These are phyloP conservation scores for Wickerhamiella spandovensis DNA, from an alignment of 805 yeast genomes.

Conservation along the genomic window DNA sequence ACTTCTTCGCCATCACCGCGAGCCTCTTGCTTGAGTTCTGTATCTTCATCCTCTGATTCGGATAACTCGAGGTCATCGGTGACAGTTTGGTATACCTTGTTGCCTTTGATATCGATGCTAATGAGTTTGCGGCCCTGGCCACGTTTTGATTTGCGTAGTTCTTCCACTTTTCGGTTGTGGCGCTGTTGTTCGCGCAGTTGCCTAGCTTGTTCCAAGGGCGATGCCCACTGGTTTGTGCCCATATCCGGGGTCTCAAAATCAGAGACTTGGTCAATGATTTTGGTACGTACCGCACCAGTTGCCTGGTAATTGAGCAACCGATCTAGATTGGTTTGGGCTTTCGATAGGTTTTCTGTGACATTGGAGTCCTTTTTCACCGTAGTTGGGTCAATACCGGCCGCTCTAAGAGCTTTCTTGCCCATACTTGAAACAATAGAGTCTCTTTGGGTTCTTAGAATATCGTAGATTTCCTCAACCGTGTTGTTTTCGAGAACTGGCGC, in stretches of 20 bases:
- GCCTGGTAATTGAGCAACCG: constrained; percentile 68
- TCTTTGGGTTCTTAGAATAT: constrained; percentile 47
- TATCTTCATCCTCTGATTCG: constrained; percentile 13
- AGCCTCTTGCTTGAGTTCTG: constrained; percentile 1
- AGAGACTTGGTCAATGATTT: constrained; percentile 82
- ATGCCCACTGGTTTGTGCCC: constrained; percentile 60
- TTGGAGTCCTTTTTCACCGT: constrained; percentile 24
- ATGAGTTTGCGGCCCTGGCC: constrained; percentile 69
- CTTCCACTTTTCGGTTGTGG: constrained; percentile 50
- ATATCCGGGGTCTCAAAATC: constrained; percentile 61
- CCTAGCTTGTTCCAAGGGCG: constrained; percentile 72
- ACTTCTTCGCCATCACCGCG: neutral
- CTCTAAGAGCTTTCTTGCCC: constrained; percentile 26
- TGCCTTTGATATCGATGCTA: constrained; percentile 66
- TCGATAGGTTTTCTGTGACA: constrained; percentile 27
- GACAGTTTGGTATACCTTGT: constrained; percentile 60
- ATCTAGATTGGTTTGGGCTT: constrained; percentile 65
- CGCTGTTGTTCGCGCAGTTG: constrained; percentile 79
- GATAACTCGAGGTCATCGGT: constrained; percentile 22
- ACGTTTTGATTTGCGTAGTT: constrained; percentile 39
- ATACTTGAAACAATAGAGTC: constrained; percentile 25
- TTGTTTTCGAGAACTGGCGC: constrained; percentile 44
- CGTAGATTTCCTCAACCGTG: constrained; percentile 44
- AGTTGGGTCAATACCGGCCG: constrained; percentile 25
- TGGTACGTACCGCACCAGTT: constrained; percentile 79